phyloP scores from a whole-genome alignment of 2,329 filamentous ascomycete species.

The Botrytis fabae region DNA sequence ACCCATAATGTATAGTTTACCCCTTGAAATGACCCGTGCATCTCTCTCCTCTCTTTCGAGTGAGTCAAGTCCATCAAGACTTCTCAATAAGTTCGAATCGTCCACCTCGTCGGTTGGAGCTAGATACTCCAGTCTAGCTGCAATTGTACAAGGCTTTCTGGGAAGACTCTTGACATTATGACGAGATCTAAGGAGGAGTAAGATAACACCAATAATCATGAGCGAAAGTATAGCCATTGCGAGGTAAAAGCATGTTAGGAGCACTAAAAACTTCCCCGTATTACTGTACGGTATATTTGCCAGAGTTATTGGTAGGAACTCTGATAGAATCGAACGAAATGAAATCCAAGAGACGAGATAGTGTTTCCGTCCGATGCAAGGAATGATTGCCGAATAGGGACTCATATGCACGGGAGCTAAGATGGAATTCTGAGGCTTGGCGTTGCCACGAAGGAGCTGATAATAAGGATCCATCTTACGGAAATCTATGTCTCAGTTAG shows the following conservation, averaged over 20 bases:
- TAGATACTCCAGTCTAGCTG: not conserved
- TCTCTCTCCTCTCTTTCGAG: conserved; percentile 41
- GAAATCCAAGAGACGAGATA: conserved; percentile 6
- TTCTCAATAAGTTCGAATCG: conserved; percentile 42
- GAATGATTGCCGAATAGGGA: conserved; percentile 48
- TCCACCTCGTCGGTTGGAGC: not conserved
- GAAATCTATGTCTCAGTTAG: not conserved
- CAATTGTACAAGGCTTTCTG: not conserved
- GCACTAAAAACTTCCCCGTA: not conserved
- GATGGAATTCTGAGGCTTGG: conserved; percentile 44
- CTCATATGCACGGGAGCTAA: conserved; percentile 48
- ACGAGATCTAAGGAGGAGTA: not conserved
- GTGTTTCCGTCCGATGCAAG: conserved; percentile 43
- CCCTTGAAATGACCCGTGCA: conserved; percentile 36
- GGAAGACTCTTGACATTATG: not conserved
- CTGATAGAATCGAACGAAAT: conserved; percentile 6
- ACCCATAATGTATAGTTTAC: conserved; percentile 41
- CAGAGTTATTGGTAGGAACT: not conserved
- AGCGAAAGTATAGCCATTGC: conserved; percentile 7
- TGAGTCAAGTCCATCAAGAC: conserved; percentile 45
- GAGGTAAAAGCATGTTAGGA: not conserved
- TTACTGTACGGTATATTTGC: conserved; percentile 1
- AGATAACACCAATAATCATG: not conserved
- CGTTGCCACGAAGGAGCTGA: conserved; percentile 40
- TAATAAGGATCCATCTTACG: conserved; percentile 41